These are phyloP conservation scores for Corymbia citriodora DNA, from an alignment of 441 rosid genomes.

Conservation along the genomic window DNA sequence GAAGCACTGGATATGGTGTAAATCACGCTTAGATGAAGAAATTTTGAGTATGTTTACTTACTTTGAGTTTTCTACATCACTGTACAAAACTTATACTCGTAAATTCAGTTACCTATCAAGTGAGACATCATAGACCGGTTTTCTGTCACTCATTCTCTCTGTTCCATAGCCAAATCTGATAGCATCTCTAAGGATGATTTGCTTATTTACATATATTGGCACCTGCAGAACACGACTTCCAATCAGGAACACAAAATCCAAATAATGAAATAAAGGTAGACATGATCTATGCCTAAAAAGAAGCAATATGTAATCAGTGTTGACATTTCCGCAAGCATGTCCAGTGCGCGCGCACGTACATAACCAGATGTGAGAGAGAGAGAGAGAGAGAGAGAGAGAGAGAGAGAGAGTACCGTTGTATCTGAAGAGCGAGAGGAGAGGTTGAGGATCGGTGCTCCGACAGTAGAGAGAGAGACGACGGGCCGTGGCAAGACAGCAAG, in stretches of 20 bases:
- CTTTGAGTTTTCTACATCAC: not conserved
- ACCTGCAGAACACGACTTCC: constrained; percentile 41
- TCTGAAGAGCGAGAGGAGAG: too few species aligned
- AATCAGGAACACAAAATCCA: not conserved
- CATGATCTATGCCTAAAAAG: not conserved
- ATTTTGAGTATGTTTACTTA: not conserved
- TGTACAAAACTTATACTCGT: too few species aligned
- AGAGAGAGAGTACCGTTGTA: not conserved
- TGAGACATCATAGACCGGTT: constrained; percentile 55
- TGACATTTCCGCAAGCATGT: not conserved
- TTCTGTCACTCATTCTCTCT: constrained; percentile 40
- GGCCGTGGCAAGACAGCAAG: not conserved
- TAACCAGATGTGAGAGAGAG: too few species aligned
- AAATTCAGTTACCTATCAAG: constrained; percentile 61
- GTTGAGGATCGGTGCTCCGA: not conserved
- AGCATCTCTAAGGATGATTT: constrained; percentile 70
- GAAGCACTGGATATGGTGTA: constrained; percentile 49
- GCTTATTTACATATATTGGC: constrained; percentile 76
- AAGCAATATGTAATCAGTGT: not conserved
- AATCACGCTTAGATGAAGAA: constrained; percentile 20
- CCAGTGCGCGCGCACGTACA: fast-evolving
- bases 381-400: too few species aligned
- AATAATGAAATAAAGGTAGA: not conserved
- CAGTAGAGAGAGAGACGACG: not conserved
- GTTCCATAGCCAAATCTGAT: constrained; percentile 65